phyloP scores from a whole-genome alignment of 345 rosid genomes.

The Viola odorata region DNA sequence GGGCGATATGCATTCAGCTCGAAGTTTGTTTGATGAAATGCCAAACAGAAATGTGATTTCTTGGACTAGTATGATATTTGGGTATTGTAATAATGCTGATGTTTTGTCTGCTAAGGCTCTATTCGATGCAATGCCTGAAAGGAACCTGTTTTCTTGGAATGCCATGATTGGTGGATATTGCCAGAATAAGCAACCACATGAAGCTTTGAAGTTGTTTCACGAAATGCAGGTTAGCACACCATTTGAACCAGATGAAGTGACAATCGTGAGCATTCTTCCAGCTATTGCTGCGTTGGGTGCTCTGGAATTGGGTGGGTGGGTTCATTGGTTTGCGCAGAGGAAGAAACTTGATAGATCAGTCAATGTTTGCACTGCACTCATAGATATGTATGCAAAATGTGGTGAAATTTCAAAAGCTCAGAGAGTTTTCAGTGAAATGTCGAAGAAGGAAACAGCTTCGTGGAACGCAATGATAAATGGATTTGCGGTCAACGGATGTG shows the following conservation, averaged over 20 bases:
- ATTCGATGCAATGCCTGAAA: constrained; percentile 68
- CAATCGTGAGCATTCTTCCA: constrained; percentile 61
- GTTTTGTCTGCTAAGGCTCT: constrained; percentile 43
- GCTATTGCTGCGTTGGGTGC: constrained; percentile 77
- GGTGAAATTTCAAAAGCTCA: constrained; percentile 57
- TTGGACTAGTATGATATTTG: constrained; percentile 71
- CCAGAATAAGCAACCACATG: constrained; percentile 60
- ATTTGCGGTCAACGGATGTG: constrained; percentile 64
- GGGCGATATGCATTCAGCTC: constrained; percentile 55
- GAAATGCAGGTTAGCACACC: constrained; percentile 48
- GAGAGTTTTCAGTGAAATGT: constrained; percentile 40
- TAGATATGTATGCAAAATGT: constrained; percentile 81
- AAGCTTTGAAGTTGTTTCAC: constrained; percentile 58
- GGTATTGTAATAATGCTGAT: constrained; percentile 51
- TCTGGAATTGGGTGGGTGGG: constrained; percentile 55
- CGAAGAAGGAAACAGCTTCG: constrained; percentile 42
- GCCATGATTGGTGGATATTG: constrained; percentile 68
- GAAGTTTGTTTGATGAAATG: constrained; percentile 53
- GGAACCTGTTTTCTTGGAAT: constrained; percentile 69
- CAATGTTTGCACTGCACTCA: constrained; percentile 58
- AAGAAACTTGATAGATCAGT: constrained; percentile 45
- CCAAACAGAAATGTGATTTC: constrained; percentile 51
- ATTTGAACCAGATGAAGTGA: constrained; percentile 60
- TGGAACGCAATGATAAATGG: constrained; percentile 82
- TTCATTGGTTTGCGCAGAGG: constrained; percentile 43